Conservation (phyloP, 2,329 filamentous ascomycete species). For the Verticillium isaacii region DNA sequence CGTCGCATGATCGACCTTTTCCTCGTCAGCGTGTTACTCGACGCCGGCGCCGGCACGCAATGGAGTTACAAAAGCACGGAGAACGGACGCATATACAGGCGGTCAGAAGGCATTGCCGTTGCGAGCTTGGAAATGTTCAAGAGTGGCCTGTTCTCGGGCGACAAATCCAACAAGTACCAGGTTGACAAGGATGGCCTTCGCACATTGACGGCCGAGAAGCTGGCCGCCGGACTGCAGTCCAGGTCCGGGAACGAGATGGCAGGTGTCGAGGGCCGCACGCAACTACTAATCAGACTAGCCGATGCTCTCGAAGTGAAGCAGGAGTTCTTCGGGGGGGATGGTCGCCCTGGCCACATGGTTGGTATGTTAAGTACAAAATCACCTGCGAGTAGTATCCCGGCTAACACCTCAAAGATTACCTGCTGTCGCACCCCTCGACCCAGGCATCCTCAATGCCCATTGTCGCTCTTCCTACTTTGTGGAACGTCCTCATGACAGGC, state of each 20-base stretch:
- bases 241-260: constrained; percentile 74
- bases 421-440: constrained; percentile 87
- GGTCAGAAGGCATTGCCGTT: constrained; percentile 84
- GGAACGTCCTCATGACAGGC: constrained; percentile 85
- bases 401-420: constrained; percentile 61
- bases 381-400: not conserved
- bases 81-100: constrained; percentile 74
- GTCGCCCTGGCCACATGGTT: constrained; percentile 89
- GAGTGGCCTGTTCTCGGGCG: constrained; percentile 80
- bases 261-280: constrained; percentile 79
- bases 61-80: constrained; percentile 94
- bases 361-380: constrained; percentile 47
- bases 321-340: constrained; percentile 79
- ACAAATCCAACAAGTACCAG: constrained; percentile 75
- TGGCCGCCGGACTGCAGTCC: constrained; percentile 83
- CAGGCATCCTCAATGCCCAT: constrained; percentile 85
- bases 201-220: constrained; percentile 65
- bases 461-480: constrained; percentile 80
- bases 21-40: constrained; percentile 73
- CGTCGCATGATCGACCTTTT: constrained; percentile 75
- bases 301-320: constrained; percentile 70
- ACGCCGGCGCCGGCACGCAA: constrained; percentile 81
- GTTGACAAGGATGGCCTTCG: constrained; percentile 81
- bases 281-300: constrained; percentile 70
- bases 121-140: constrained; percentile 89